These are phyloP conservation scores for Melastoma malabathricum DNA, from an alignment of 345 rosid genomes.

Conservation along the genomic window DNA sequence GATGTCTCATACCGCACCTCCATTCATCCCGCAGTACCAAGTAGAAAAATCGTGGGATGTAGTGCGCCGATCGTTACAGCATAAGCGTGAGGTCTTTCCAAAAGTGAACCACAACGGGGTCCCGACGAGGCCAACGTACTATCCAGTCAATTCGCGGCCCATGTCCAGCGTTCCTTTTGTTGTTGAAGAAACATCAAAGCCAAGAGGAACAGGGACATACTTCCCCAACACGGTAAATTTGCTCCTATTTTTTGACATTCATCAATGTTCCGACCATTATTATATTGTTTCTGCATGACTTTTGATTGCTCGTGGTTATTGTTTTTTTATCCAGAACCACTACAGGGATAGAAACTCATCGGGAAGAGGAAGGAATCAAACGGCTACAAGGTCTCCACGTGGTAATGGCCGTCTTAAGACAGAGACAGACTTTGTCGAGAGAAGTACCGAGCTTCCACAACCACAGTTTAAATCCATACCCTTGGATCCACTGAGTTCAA, in stretches of 20 bases:
- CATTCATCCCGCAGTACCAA: constrained; percentile 29
- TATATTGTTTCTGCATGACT: background rate
- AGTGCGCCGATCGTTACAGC: constrained; percentile 28
- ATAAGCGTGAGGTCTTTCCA: constrained; percentile 22
- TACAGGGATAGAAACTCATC: constrained; percentile 40
- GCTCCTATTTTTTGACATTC: background rate
- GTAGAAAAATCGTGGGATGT: constrained; percentile 53
- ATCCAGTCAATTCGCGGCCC: constrained; percentile 32
- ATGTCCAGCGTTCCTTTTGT: constrained; percentile 35
- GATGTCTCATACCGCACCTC: constrained; percentile 27
- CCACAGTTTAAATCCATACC: constrained; percentile 25
- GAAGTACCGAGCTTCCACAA: constrained; percentile 26
- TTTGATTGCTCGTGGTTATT: background rate
- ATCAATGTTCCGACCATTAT: background rate
- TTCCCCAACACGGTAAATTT: constrained; percentile 20
- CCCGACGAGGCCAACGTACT: constrained; percentile 29
- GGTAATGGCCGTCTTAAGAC: constrained; percentile 26
- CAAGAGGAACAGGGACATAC: constrained; percentile 83
- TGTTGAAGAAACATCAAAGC: constrained; percentile 55
- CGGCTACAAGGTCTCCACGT: constrained; percentile 44
- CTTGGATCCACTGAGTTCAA: constrained; percentile 23
- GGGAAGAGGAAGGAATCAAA: constrained; percentile 42
- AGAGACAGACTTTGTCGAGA: constrained; percentile 32
- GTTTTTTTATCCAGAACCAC: constrained; percentile 36
- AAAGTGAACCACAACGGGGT: constrained; percentile 37